Conservation (phyloP, 495 filamentous ascomycete species). For the Ascodesmis nigricans region DNA sequence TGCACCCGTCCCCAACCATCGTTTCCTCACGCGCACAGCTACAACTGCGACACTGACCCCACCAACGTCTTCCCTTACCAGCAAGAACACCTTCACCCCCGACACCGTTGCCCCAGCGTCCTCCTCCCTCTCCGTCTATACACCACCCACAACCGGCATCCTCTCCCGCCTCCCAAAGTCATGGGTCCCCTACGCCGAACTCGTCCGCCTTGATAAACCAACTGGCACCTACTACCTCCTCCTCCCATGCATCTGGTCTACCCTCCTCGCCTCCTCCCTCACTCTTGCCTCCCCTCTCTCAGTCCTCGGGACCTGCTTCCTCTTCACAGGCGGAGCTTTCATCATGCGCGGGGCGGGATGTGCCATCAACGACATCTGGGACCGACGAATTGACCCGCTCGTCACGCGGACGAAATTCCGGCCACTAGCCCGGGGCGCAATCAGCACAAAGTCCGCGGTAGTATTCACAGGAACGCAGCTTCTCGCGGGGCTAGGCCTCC, state of each 20-base stretch:
- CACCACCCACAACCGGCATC: conserved; percentile 49
- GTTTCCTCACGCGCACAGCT: too few species aligned
- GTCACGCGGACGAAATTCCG: conserved; percentile 72
- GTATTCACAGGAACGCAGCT: conserved; percentile 67
- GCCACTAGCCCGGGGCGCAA: conserved; percentile 68
- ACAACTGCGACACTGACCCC: conserved; percentile 6
- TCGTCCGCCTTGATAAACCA: conserved; percentile 82
- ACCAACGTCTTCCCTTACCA: conserved; percentile 4
- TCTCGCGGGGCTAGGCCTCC: conserved; percentile 53
- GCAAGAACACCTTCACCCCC: conserved; percentile 17
- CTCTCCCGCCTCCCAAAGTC: conserved; percentile 51
- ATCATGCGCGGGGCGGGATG: conserved; percentile 98
- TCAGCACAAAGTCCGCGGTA: conserved; percentile 51
- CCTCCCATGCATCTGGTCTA: conserved; percentile 86
- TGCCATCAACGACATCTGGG: conserved; percentile 94
- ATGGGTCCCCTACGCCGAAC: conserved; percentile 82
- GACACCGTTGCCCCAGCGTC: conserved; percentile 10
- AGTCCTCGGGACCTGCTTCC: conserved; percentile 39
- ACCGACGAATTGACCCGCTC: conserved; percentile 74
- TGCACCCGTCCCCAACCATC: too few species aligned
- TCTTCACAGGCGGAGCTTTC: conserved; percentile 73
- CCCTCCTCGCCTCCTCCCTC: conserved; percentile 39
- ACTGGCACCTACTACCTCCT: conserved; percentile 88
- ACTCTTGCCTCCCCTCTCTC: conserved; percentile 33
- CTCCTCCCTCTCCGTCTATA: conserved; percentile 27